phyloP scores from a whole-genome alignment of 495 filamentous ascomycete genomes.

The Penicillium crystallinum region DNA sequence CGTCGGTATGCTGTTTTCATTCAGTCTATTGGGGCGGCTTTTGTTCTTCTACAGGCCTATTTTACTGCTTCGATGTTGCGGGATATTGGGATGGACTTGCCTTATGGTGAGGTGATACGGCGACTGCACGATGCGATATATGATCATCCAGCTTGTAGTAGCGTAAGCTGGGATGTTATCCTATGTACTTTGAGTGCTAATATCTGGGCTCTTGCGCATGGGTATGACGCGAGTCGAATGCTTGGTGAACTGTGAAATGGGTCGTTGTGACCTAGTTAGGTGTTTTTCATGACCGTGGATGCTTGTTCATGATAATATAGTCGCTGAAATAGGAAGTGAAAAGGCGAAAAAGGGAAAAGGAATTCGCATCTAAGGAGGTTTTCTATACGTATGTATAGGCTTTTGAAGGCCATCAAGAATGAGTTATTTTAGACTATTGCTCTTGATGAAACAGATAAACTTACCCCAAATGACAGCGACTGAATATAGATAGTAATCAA shows the following conservation, averaged over 20 bases:
- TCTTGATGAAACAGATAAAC: no score
- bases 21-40: constrained; percentile 10
- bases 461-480: no score
- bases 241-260: constrained; percentile 7
- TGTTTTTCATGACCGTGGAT: no score
- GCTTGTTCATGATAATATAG: background rate
- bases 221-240: constrained; percentile 7
- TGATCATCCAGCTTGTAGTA: constrained; percentile 25
- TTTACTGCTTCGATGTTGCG: constrained; percentile 9
- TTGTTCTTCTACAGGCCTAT: constrained; percentile 10
- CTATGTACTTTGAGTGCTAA: constrained; percentile 11
- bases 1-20: constrained; percentile 11
- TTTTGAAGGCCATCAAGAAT: no score
- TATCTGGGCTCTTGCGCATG: constrained; percentile 16
- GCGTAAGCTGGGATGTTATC: constrained; percentile 30
- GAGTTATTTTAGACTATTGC: no score
- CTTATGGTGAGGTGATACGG: constrained; percentile 2
- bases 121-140: constrained; percentile 16
- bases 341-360: no score
- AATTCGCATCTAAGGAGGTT: no score
- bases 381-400: no score
- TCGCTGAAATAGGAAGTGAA: background rate
- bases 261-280: no score
- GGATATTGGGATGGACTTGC: constrained; percentile 2
- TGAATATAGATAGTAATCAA: no score